Percentiles rank a stretch among this genome's conserved stretches.
Conservation (phyloP, 495 filamentous ascomycete genomes). For the Collariella sp. region DNA sequence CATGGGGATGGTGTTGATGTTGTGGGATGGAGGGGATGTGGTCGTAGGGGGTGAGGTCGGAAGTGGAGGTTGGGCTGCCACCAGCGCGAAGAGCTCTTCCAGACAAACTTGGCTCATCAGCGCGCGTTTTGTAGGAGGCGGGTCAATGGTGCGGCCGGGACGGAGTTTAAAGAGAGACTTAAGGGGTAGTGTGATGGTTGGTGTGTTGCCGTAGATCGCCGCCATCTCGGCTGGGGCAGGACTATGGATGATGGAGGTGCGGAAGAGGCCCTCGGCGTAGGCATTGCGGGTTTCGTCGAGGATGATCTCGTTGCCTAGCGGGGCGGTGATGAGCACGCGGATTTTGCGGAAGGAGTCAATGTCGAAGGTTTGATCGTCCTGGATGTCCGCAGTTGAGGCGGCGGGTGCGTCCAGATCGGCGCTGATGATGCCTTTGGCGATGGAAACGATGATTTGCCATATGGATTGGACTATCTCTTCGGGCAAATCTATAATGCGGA, state of each 20-base stretch:
- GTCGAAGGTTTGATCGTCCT: conserved; percentile 67
- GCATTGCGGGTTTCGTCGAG: conserved; percentile 57
- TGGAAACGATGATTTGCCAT: conserved; percentile 51
- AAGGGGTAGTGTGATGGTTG: conserved; percentile 41
- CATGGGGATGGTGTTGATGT: too few species aligned
- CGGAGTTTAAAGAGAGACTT: conserved; percentile 55
- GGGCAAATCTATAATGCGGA: conserved; percentile 47
- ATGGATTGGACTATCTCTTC: conserved; percentile 38
- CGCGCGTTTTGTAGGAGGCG: conserved; percentile 52
- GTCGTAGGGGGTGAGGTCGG: conserved; percentile 20
- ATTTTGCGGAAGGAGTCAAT: conserved; percentile 62
- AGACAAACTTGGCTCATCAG: conserved; percentile 73
- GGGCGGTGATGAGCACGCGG: conserved; percentile 61
- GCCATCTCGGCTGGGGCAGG: conserved; percentile 57
- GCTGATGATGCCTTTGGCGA: conserved; percentile 50
- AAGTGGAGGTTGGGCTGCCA: conserved; percentile 46
- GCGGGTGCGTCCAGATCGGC: conserved; percentile 45
- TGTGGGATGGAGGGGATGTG: too few species aligned
- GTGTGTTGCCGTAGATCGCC: conserved; percentile 27
- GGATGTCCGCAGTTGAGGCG: conserved; percentile 34
- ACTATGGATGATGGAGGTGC: conserved; percentile 70
- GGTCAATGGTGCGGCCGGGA: conserved; percentile 61
- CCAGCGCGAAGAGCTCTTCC: conserved; percentile 70
- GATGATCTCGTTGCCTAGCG: conserved; percentile 56
- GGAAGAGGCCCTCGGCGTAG: conserved; percentile 72